Evolutionary conservation across 331 rosid genomes (phyloP).

Genomic region (Saraca asoca): DNA sequence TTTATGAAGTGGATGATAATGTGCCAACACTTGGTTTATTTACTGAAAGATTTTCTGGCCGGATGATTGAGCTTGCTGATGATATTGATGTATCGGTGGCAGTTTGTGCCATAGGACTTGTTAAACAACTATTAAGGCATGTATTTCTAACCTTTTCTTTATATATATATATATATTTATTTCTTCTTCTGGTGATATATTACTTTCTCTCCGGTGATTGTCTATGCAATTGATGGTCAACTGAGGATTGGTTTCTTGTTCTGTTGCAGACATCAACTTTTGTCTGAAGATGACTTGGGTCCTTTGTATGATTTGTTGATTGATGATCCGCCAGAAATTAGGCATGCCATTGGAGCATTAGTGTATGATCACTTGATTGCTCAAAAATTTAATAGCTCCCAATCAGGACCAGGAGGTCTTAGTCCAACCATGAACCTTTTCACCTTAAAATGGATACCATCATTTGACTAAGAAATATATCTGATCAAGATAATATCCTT

Average conservation of each 20-base stretch:
- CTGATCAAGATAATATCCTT: constrained; percentile 35
- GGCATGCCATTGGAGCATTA: constrained; percentile 94
- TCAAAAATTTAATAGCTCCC: constrained; percentile 76
- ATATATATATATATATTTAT: not conserved
- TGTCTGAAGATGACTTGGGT: constrained; percentile 93
- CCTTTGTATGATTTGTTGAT: constrained; percentile 89
- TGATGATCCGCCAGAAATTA: constrained; percentile 89
- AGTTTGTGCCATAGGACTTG: constrained; percentile 92
- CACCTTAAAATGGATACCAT: constrained; percentile 19
- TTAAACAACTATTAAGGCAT: constrained; percentile 87
- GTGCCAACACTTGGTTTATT: constrained; percentile 88
- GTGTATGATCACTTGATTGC: constrained; percentile 96
- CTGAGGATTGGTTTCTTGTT: constrained; percentile 34
- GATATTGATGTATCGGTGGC: constrained; percentile 91
- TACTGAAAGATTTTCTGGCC: constrained; percentile 89
- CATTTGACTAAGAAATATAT: constrained; percentile 30
- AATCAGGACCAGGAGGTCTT: constrained; percentile 65
- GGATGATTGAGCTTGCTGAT: constrained; percentile 98
- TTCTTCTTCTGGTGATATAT: not conserved
- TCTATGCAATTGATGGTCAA: constrained; percentile 28
- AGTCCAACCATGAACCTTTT: constrained; percentile 21
- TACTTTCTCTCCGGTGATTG: constrained; percentile 17
- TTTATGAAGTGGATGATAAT: constrained; percentile 85
- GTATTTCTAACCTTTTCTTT: constrained; percentile 11
- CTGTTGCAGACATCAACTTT: constrained; percentile 84